Conservation (phyloP, 768 basidiomycete genomes). For the Tephrocybe sp. region DNA sequence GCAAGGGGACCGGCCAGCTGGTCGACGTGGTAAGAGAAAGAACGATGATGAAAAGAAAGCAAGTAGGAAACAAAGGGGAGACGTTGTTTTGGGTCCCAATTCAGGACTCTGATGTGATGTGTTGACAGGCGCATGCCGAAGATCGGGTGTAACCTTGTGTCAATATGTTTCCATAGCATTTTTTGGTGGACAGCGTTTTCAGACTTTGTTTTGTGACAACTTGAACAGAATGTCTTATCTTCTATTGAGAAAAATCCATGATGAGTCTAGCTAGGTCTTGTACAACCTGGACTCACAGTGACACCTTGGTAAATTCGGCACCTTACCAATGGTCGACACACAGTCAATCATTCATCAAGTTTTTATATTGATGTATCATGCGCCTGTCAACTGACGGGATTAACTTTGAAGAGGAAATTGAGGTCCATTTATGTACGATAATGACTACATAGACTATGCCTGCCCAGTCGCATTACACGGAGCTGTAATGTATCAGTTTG, state of each 20-base stretch:
- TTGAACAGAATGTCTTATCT: background rate
- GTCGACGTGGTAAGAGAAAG: constrained; percentile 29
- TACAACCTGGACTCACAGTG: background rate
- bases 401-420: background rate
- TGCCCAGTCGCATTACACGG: constrained; percentile 24
- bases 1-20: constrained; percentile 48
- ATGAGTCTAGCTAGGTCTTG: background rate
- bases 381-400: background rate
- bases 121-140: constrained; percentile 1
- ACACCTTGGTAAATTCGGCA: background rate
- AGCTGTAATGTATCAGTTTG: constrained; percentile 11
- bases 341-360: background rate
- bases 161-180: constrained; percentile 14
- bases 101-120: constrained; percentile 4
- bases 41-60: constrained; percentile 6
- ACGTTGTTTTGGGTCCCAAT: constrained; percentile 1
- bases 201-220: background rate
- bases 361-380: background rate
- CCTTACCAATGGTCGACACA: background rate
- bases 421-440: no score
- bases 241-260: background rate
- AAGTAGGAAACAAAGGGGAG: constrained; percentile 5
- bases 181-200: background rate
- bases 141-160: constrained; percentile 2
- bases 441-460: constrained; percentile 11